Base-by-base conservation (phyloP, 2,329 filamentous ascomycete genomes). In the Cryphonectria nitschkei region DNA sequence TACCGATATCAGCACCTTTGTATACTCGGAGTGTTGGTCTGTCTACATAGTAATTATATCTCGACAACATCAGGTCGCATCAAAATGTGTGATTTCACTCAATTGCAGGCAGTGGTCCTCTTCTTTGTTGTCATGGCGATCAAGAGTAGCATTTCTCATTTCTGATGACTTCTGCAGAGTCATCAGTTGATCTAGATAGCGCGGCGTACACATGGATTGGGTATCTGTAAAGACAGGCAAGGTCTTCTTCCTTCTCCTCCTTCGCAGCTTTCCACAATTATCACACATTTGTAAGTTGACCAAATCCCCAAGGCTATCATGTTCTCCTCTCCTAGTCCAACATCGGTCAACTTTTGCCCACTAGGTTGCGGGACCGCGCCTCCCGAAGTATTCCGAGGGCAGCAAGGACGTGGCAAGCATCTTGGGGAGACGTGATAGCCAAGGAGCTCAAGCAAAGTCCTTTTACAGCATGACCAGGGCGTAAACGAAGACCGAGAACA, bases 391-490 rank as follows among this genome's bases (percentile, higher is more conserved):
- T 39, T 34, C 19, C 50, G 6, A 9, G 19, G 26, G 56, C 56
- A 60, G 56, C 56, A 60, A 29, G 14, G 56, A 60, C 56, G 41
- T 43, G 41, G 14, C 13, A 43, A 32, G 26, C 32, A 34, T 9
- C 1, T 37, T 14, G 29, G n/a, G 46, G 37, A 39, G 37, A 39
- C 4, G 1, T 50, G 46, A 16, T 50, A 50, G n/a, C 46, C 22
- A 19, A 50, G 46, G 58, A 39, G 34, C 19, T 26, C 7, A 5
- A 6, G n/a, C 9, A 5, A 2, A 39, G 8, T 4, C 7, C 11
- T 2, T 29, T 43, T 70, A 72, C n/a, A 72, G 70, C 67, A 72
- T 70, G 26, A 56, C 16, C 37, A 72, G 46, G 4, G 70, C 70
- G 50, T 64, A 72, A 19, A 43, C 68, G 11, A 64, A 41, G 39